Percentiles rank a stretch among this genome's conserved stretches.
Evolutionary conservation across 306 rosid genomes (phyloP).

Genomic region (Cyclanthera cordifolia): DNA sequence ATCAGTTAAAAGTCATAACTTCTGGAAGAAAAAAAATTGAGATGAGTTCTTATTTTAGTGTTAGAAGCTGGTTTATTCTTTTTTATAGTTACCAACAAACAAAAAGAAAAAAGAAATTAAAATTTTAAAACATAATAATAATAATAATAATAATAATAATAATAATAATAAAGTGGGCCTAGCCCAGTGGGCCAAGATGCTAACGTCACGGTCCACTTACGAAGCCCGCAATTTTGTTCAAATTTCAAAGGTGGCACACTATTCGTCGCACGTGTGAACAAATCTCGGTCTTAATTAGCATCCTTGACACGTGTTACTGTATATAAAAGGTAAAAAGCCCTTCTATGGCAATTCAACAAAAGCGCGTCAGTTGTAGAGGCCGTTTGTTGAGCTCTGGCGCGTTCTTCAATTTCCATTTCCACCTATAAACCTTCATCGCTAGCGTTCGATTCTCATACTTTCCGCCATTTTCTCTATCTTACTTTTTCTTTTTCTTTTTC

Average conservation of each 20-base stretch:
- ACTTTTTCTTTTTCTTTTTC: constrained; percentile 9
- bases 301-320: not conserved
- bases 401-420: not conserved
- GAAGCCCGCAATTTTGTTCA: constrained; percentile 4
- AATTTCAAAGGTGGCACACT: not conserved
- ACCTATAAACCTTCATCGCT: not conserved
- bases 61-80: not conserved
- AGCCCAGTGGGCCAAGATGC: not conserved
- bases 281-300: not conserved
- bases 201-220: constrained; percentile 1
- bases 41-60: not conserved
- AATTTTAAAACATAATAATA: not conserved
- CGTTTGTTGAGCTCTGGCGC: not conserved
- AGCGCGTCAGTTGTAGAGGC: not conserved
- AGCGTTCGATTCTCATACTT: not conserved
- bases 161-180: not conserved
- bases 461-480: constrained; percentile 18
- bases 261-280: not conserved
- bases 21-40: not conserved
- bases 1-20: not conserved
- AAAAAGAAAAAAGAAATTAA: not conserved
- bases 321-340: too few relatives aligned
- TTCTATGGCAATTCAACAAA: not conserved
- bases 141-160: too few relatives aligned
- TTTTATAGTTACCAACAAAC: not conserved